phyloP scores from a whole-genome alignment of 2,329 filamentous ascomycete genomes.

The Ceratocystis cacaofunesta region DNA sequence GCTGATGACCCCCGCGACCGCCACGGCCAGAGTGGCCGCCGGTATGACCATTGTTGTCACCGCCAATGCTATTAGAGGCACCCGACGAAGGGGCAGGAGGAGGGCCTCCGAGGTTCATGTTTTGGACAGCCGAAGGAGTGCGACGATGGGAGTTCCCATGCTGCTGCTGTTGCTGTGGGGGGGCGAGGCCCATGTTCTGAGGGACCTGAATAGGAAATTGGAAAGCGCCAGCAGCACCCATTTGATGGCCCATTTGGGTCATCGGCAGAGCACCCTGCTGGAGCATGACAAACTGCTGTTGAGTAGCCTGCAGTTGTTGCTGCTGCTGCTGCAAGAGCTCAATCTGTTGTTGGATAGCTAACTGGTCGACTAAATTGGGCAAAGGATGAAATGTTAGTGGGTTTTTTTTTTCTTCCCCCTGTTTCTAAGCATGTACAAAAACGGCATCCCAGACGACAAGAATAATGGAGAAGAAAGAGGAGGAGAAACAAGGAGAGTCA shows the following conservation, averaged over 20 bases:
- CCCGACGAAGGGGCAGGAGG: constrained; percentile 87
- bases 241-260: constrained; percentile 54
- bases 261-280: constrained; percentile 83
- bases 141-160: constrained; percentile 82
- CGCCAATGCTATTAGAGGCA: constrained; percentile 75
- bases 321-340: constrained; percentile 95
- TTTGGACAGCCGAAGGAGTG: constrained; percentile 92
- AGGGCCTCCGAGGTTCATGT: constrained; percentile 66
- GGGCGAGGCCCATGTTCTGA: constrained; percentile 51
- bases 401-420: background rate
- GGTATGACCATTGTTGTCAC: constrained; percentile 41
- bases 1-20: constrained; percentile 71
- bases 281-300: constrained; percentile 97
- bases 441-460: background rate
- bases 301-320: constrained; percentile 89
- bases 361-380: constrained; percentile 64
- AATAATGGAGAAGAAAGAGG: background rate
- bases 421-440: background rate
- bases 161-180: constrained; percentile 60
- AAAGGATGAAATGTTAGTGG: background rate
- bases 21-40: constrained; percentile 56
- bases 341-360: constrained; percentile 95
- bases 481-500: background rate
- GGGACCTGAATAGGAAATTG: constrained; percentile 73
- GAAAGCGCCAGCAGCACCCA: constrained; percentile 67